Percentiles rank a stretch among this genome's conserved stretches.
phyloP scores from a whole-genome alignment of 2,329 filamentous ascomycete species.

The Alternaria longipes region DNA sequence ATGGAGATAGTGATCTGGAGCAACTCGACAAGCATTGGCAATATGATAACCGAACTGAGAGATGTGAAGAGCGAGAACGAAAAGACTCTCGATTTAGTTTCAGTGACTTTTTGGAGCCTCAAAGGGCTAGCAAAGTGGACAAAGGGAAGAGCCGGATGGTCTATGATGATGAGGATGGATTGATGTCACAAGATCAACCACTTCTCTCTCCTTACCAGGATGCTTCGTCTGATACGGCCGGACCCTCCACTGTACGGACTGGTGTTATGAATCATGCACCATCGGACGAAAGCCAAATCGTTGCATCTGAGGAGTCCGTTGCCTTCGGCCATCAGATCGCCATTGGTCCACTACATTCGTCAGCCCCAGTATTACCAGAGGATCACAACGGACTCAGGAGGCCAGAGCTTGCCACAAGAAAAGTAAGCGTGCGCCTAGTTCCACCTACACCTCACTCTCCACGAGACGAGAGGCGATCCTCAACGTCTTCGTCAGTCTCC shows the following conservation, averaged over 20 bases:
- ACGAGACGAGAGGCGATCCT: neutral
- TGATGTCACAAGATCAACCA: neutral
- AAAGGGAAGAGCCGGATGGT: constrained; percentile 13
- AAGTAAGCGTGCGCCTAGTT: neutral
- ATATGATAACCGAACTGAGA: neutral
- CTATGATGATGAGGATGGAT: neutral
- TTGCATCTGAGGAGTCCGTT: neutral
- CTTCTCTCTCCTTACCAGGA: neutral
- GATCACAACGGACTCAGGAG: neutral
- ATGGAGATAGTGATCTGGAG: constrained; percentile 4
- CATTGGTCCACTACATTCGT: neutral
- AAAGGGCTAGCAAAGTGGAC: constrained; percentile 9
- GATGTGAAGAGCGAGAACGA: neutral
- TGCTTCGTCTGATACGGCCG: neutral
- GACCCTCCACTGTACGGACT: neutral
- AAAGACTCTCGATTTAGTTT: constrained; percentile 15
- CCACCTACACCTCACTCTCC: neutral
- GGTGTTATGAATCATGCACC: neutral
- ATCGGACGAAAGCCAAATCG: neutral
- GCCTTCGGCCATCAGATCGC: neutral
- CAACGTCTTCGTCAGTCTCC: neutral
- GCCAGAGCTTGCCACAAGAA: neutral
- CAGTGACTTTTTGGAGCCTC: constrained; percentile 5
- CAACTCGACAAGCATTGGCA: neutral
- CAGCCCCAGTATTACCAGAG: neutral